These are phyloP conservation scores for Ophiocordyceps polyrhachis-furcata DNA, from an alignment of 2,329 filamentous ascomycete species.

Conservation along the genomic window DNA sequence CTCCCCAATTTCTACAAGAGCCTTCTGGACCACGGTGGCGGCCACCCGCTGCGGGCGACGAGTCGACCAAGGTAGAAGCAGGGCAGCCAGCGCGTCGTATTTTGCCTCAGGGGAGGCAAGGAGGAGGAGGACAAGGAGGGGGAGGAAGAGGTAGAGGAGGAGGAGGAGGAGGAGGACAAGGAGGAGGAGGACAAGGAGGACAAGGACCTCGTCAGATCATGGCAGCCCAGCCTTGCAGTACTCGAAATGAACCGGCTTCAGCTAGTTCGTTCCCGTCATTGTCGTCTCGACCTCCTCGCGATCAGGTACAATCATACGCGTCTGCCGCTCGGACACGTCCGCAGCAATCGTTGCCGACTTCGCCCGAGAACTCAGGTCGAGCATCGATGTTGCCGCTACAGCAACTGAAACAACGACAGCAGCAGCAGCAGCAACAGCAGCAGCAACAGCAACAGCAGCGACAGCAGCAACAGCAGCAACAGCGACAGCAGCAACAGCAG, in stretches of 20 bases:
- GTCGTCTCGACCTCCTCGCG: neutral
- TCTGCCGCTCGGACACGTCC: neutral
- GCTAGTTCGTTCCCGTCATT: neutral
- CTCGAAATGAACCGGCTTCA: neutral
- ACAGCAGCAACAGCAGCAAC: too few relatives aligned
- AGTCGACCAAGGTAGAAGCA: neutral
- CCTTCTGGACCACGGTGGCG: neutral
- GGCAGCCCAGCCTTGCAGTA: neutral
- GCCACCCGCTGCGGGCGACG: neutral
- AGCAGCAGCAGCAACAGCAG: neutral
- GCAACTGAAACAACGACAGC: neutral
- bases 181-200: neutral
- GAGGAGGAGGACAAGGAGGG: neutral
- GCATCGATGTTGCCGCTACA: neutral
- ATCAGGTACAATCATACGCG: neutral
- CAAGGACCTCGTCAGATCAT: neutral
- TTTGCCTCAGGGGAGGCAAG: neutral
- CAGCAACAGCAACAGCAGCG: too few relatives aligned
- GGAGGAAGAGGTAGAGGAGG: too few relatives aligned
- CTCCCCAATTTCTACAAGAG: neutral
- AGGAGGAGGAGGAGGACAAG: neutral
- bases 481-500: neutral
- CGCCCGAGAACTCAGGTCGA: neutral
- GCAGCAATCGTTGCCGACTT: neutral
- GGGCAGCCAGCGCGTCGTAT: neutral